Evolutionary conservation across 2,329 filamentous ascomycete genomes (phyloP), one percentile per base, ranked within the genome.

Genomic region (Sporothrix schenckii): DNA sequence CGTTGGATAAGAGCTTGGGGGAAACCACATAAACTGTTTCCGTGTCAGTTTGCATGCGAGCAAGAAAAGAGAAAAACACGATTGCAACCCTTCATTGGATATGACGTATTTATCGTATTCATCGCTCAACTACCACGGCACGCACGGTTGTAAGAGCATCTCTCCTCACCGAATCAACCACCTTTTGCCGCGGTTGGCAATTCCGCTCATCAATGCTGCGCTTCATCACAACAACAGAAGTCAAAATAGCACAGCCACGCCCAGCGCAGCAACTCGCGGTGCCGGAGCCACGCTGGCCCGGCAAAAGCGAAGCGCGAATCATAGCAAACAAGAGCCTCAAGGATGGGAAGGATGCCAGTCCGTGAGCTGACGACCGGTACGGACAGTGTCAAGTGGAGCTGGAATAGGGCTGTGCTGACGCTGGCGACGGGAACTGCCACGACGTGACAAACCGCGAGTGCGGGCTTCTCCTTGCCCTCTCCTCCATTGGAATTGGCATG

Each of bases 351-450:
- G 24, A 21, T 56, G n/a, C 30, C 34, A n/a, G 49, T n/a, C 49
- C 11, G n/a, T 50, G 65, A 39, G 63, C 27, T 53, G 47, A 66
- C 47, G 13, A 44, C 30, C 11, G 66, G 39, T 58, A 52, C 58
- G 50, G 34, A 30, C 50, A 16, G 50, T 47, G 9, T 39, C 11
- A 27, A 58, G 66, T 68, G 66, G 66, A 68, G 53, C 66, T 44
- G 52, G 52, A 60, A 50, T 58, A 68, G 53, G 66, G 66, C 65
- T 67, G 65, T 67, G 65, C 49, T 66, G 49, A 66, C 50, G 27
- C n/a, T 66, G 34, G 49, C 13, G 24, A 49, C 30, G 47, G 34
- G 50, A 54, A 67, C 14, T n/a, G 30, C 47, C 27, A 24, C n/a
- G 49, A 49, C 41, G 47, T 41, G 39, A n/a, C 21, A 47, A 68